Evolutionary conservation across 2,329 filamentous ascomycete species (phyloP).

Genomic region (Aspergillus caelatus): DNA sequence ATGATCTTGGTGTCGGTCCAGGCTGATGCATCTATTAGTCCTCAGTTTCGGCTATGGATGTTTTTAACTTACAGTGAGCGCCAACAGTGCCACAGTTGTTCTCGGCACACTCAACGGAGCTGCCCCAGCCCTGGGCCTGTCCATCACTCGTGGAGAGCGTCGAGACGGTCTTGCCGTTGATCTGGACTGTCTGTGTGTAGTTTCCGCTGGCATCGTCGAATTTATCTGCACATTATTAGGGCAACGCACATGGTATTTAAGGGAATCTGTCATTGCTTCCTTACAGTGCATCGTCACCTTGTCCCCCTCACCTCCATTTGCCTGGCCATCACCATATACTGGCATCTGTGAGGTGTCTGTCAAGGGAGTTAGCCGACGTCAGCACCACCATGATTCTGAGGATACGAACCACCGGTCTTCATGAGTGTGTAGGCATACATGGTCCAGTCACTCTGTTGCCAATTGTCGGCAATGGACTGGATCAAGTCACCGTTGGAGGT

Average conservation of each 20-base stretch:
- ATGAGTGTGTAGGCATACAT: slow-evolving; percentile 39
- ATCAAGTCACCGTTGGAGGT: slow-evolving; percentile 52
- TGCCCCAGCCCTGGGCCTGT: slow-evolving; percentile 48
- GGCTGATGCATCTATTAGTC: slow-evolving; percentile 17
- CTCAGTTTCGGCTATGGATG: background rate
- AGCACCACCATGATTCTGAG: background rate
- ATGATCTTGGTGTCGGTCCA: slow-evolving; percentile 48
- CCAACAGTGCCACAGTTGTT: slow-evolving; percentile 45
- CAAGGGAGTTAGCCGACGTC: background rate
- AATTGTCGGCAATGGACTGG: slow-evolving; percentile 51
- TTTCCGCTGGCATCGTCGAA: slow-evolving; percentile 43
- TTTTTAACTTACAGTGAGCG: slow-evolving; percentile 37
- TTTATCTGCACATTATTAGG: slow-evolving; percentile 30
- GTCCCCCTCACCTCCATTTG: slow-evolving; percentile 30
- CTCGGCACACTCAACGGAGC: slow-evolving; percentile 45
- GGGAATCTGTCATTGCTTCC: background rate
- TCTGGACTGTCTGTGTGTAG: slow-evolving; percentile 44
- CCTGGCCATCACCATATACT: slow-evolving; percentile 32
- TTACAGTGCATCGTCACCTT: slow-evolving; percentile 47
- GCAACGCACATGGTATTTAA: background rate
- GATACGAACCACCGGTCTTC: slow-evolving; percentile 18
- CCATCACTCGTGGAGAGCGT: slow-evolving; percentile 51
- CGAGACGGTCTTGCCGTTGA: slow-evolving; percentile 44
- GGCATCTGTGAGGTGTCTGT: slow-evolving; percentile 30
- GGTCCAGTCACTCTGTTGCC: slow-evolving; percentile 39